Base-by-base conservation (phyloP, 1,284 basidiomycete genomes). In the Porogramme epimiltina region DNA sequence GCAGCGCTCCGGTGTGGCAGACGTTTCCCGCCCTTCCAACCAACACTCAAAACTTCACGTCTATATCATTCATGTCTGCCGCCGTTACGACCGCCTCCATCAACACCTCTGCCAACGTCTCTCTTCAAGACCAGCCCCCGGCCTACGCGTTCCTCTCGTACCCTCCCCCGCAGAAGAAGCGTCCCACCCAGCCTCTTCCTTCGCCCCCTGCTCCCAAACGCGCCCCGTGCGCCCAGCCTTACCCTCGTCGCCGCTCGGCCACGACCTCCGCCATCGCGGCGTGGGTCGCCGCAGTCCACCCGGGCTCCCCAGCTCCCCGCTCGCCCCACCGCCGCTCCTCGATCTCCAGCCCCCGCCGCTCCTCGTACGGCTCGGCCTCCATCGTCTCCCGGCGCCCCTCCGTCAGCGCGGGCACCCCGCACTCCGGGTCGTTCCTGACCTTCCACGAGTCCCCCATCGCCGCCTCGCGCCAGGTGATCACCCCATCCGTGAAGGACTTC, bases 251-350 rank as follows among this genome's bases (percentile, higher is more conserved):
- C 48, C 61, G 67, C 18, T 68, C 67, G 42, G 66, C 66, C 22
- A 66, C 66, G 25, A 84, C 61, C 33, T 66, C 67, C 8, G 57
- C 62, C 31, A 59, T 87, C 40, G 59, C 77, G 31, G 61, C 75
- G 42, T 87, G 85, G 85, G 79, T 78, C 4, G 69, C 80, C 19
- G 74, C 72, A 56, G 82, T 89, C 47, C 80, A 84, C 42, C 87
- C 87, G 4, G 87, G 86, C 15, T 83, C 86, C 15, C 86, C 86
- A 10, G 73, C 78, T 0, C 79, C 82, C 0, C 57, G 47, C 49
- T 65, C 61, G 8, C 62, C 67, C 15, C 63, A 58, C 23, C 55
- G 63, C 20, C 64, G 65, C 36, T 54, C 61, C n/a, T 59, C 61
- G 33, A 42, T 56, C 28, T 52, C 79, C 42, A 59, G 60, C 41